These are phyloP conservation scores for Orbilia blumenaviensis DNA, from an alignment of 2,329 filamentous ascomycete species.

Conservation along the genomic window DNA sequence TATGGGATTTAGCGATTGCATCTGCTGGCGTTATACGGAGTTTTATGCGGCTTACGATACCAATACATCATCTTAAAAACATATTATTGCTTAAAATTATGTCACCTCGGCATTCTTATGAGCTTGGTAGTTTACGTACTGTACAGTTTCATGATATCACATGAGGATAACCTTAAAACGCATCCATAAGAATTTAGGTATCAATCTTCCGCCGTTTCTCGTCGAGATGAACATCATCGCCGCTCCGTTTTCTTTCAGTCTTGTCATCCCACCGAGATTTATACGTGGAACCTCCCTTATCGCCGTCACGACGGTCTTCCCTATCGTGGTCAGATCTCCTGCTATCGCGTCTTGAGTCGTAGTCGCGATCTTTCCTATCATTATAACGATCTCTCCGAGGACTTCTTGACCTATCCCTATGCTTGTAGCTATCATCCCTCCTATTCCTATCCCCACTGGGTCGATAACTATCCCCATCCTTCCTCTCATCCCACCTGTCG, in stretches of 20 bases:
- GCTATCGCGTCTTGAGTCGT: conserved; percentile 34
- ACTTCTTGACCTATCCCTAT: conserved; percentile 34
- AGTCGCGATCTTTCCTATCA: conserved; percentile 32
- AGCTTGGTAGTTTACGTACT: conserved; percentile 7
- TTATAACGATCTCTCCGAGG: conserved; percentile 11
- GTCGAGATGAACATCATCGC: conserved; percentile 30
- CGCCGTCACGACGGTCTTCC: conserved; percentile 25
- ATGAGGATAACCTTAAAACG: not conserved
- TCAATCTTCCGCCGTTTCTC: conserved; percentile 53
- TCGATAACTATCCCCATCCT: conserved; percentile 28
- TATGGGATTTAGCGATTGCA: conserved; percentile 47
- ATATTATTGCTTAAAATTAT: not conserved
- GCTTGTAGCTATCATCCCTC: not conserved
- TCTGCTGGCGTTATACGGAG: conserved; percentile 42
- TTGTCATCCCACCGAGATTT: conserved; percentile 44
- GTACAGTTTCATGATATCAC: not conserved
- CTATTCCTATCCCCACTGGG: conserved; percentile 4
- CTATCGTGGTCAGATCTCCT: conserved; percentile 52
- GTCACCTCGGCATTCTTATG: not conserved
- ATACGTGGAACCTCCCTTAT: conserved; percentile 20
- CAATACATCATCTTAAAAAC: not conserved
- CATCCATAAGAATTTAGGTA: not conserved
- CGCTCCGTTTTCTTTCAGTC: conserved; percentile 31
- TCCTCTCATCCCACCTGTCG: conserved; percentile 14
- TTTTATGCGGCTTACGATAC: conserved; percentile 13